Evolutionary conservation across 768 basidiomycete genomes (phyloP), one percentile per base, ranked within the genome.

Genomic region (Suillus lakei): DNA sequence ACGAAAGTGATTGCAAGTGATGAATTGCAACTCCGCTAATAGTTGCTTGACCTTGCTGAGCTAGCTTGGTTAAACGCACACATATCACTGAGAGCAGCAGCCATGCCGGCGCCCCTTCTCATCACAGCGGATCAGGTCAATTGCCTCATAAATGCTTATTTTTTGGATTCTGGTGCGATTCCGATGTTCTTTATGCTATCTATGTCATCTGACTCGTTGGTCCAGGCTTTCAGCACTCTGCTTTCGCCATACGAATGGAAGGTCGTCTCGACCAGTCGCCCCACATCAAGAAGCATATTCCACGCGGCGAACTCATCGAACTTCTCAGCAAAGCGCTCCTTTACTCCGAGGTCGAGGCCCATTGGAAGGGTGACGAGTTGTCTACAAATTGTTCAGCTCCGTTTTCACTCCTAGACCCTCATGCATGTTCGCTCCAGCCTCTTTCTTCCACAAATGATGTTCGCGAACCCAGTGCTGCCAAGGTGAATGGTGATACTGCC

Each of bases 51-150:
- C 39, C 38, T 26, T 59, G 36, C 36, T 56, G 21, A 56, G 8
- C 26, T 26, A 48, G 23, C 48, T n/a, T n/a, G 21, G 21, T 34
- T 54, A 5, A n/a, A 34, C 26, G 39, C 38, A 59, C 18, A 36
- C 26, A 59, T 39, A 39, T 41, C 28, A 41, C 16, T 23, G 16
- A 39, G 16, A 41, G 18, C 36, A 41, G 55, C 34, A 55, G 64
- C 48, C 12, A 81, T 83, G 72, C 75, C 77, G 50, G 77, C 82
- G 62, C 83, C 84, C 59, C 84, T 91, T 56, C 83, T 84, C 38
- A 90, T 93, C 67, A 86, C 88, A 46, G 90, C 92, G 43, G 92
- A 94, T 69, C 91, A 95, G 74, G 83, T 95, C 66, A 95, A 95
- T 74, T 92, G 90, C 71, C 86, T 95, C 67, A 89, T 95, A 55